Evolutionary conservation across 768 basidiomycete genomes (phyloP), one percentile per base, ranked within the genome.

Genomic region (Pisolithus tinctorius): DNA sequence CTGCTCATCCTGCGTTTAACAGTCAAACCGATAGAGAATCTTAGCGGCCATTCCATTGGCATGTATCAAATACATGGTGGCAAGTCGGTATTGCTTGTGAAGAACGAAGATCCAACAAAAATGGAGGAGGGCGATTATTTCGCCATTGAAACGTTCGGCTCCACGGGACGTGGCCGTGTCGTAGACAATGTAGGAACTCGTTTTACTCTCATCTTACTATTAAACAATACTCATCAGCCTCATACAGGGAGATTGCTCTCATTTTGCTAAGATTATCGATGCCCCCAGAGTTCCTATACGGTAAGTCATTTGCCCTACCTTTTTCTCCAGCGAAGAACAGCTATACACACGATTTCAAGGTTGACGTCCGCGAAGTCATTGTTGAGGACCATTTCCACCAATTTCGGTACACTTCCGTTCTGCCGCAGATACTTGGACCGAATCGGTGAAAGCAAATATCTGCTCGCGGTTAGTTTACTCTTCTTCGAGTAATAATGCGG

Each of bases 41-140:
- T 99, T 4, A 95, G 90, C 45, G 96, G 96, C 1, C 96, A 99
- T 68, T 87, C 88, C 13, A 98, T 98, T 58, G 82, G 84, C 50
- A 81, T 73, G 26, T 94, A 97, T 66, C 84, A 85, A 56, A 96
- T 98, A 54, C 95, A 99, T 63, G 95, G 89, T 14, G 88, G 88
- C 27, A 99, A 99, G 69, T 90, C 88, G 0, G 84, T 98, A 1
- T 77, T 90, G 34, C 80, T 98, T 42, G 89, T 96, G 42, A 90
- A 87, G 66, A 92, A 87, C 51, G 80, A 85, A 30, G 93, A 96
- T 63, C 82, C 86, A 54, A 91, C 88, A 13, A 95, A 91, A 71
- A 99, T 99, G 96, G 96, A 98, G 63, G 96, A 99, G 69, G 96
- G 94, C 38, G 96, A 98, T 62, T 97, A 98, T 64, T 99, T 91